Percentiles rank a stretch among this genome's conserved stretches.
Conservation (phyloP, 225 moss, liverwort and hornwort genomes). For the Anthoceros angustus region DNA sequence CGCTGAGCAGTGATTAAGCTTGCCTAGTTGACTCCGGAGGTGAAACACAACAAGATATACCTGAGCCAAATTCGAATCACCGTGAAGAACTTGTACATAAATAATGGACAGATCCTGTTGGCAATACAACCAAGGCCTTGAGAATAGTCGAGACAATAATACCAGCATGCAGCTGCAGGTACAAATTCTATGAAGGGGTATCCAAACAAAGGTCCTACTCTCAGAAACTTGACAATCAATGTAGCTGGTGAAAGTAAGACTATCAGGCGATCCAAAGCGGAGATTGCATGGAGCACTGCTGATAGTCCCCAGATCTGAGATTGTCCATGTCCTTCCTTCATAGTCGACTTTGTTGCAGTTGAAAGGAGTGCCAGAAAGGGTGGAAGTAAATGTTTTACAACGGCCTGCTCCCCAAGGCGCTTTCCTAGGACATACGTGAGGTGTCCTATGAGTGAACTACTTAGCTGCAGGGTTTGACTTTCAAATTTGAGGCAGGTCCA, state of each 20-base stretch:
- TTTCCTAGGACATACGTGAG: slow-evolving; percentile 32
- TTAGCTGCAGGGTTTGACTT: background rate
- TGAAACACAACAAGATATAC: too few relatives aligned
- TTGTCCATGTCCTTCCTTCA: slow-evolving; percentile 25
- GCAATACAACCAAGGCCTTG: background rate
- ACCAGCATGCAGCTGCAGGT: too few relatives aligned
- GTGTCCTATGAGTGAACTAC: background rate
- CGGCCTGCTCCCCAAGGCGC: slow-evolving; percentile 43
- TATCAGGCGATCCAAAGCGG: slow-evolving; percentile 53
- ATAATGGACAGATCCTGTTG: too few relatives aligned
- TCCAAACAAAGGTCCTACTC: slow-evolving; percentile 20
- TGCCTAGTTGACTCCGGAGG: too few relatives aligned
- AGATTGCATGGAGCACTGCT: slow-evolving; percentile 66
- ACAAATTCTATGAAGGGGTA: background rate
- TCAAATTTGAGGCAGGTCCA: background rate
- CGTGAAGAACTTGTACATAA: too few relatives aligned
- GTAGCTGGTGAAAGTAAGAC: slow-evolving; percentile 38
- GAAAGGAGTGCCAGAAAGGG: slow-evolving; percentile 37
- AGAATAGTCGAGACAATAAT: too few relatives aligned
- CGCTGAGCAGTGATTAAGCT: too few relatives aligned
- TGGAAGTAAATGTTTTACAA: slow-evolving; percentile 53
- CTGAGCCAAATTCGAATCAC: too few relatives aligned
- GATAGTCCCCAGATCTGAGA: slow-evolving; percentile 52
- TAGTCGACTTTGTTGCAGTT: slow-evolving; percentile 32
- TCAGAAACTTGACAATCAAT: slow-evolving; percentile 49